Base-by-base conservation (phyloP, 495 filamentous ascomycete species). In the Parachaetomium inaequale region DNA sequence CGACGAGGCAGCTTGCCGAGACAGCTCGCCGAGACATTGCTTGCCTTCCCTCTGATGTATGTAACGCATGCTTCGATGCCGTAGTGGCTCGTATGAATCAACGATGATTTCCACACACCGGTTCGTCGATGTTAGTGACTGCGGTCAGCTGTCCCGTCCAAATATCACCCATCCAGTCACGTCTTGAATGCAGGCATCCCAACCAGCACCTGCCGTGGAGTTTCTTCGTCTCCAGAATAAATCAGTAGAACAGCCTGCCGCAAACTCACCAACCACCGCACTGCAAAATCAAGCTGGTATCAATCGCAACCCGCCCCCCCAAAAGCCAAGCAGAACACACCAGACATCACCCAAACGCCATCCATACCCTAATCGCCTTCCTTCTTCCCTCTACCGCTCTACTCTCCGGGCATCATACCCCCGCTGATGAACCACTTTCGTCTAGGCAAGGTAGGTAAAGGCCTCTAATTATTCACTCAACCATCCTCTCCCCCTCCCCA, bases 401-500 rank as follows among this genome's bases (percentile, higher is more conserved):
- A 11, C 36, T 15, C 25, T 4, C 46, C 45, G 11, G 4, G 7
- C 17, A 28, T 31, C 26, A n/a, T n/a, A n/a, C n/a, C n/a, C 10
- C 14, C 21, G n/a, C 32, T 15, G 6, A n/a, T n/a, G n/a, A n/a
- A n/a, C 12, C 0, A n/a, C 26, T 25, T 10, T 17, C 15, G n/a
- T n/a, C n/a, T n/a, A n/a, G n/a, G n/a, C n/a, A n/a, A n/a, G n/a
- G n/a, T n/a, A n/a, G n/a, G n/a, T n/a, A n/a, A n/a, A n/a, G 1
- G 1, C 17, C 15, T 3, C 29, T 40, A 19, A 28, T 11, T 28
- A n/a, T 12, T 55, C 45, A 67, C 55, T 70, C 67, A 17, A 70
- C 63, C 68, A 68, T 68, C 31, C 61, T 7, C 38, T 69, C 64
- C 23, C 56, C 66, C 29, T 67, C 36, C 45, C 31, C 26, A 6